Percentiles rank a stretch among this genome's conserved stretches.
phyloP scores from a whole-genome alignment of 257 asterid genomes.

The Cruciata laevipes region DNA sequence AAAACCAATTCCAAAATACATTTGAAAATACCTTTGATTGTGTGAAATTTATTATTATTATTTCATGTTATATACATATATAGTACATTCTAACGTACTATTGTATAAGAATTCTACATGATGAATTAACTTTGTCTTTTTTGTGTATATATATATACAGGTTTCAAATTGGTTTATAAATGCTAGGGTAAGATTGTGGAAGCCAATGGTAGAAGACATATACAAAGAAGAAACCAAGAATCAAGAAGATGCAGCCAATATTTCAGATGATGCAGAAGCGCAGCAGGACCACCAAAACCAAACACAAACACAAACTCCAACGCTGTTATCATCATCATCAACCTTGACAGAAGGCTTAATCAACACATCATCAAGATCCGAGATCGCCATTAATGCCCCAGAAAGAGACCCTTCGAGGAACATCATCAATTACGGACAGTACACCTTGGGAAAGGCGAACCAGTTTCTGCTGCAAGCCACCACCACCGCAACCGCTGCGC shows the following conservation, averaged over 20 bases:
- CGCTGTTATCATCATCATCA: conserved; percentile 18
- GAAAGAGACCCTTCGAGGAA: conserved; percentile 43
- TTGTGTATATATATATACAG: too few species aligned
- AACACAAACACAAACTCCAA: conserved; percentile 21
- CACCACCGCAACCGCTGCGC: conserved; percentile 1
- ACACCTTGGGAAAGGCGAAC: conserved; percentile 36
- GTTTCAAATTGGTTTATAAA: conserved; percentile 93
- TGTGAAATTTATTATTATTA: too few species aligned
- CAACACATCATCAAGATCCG: conserved; percentile 18
- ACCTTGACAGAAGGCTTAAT: conserved; percentile 20
- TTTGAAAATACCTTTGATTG: too few species aligned
- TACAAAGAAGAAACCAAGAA: conserved; percentile 55
- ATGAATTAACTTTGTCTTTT: too few species aligned
- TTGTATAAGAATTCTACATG: too few species aligned
- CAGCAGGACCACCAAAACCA: conserved; percentile 13
- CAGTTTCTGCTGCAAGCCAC: conserved; percentile 13
- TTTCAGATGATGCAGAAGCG: conserved; percentile 19
- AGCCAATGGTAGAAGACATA: conserved; percentile 87
- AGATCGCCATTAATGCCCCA: conserved; percentile 26
- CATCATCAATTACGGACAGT: conserved; percentile 28
- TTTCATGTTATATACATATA: too few species aligned
- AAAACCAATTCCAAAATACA: neutral
- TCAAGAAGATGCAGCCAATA: conserved; percentile 16
- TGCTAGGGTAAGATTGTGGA: conserved; percentile 92
- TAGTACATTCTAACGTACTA: neutral